Evolutionary conservation across 2,329 filamentous ascomycete genomes (phyloP), one percentile per base, ranked within the genome.

Genomic region (Bisporella sp.): DNA sequence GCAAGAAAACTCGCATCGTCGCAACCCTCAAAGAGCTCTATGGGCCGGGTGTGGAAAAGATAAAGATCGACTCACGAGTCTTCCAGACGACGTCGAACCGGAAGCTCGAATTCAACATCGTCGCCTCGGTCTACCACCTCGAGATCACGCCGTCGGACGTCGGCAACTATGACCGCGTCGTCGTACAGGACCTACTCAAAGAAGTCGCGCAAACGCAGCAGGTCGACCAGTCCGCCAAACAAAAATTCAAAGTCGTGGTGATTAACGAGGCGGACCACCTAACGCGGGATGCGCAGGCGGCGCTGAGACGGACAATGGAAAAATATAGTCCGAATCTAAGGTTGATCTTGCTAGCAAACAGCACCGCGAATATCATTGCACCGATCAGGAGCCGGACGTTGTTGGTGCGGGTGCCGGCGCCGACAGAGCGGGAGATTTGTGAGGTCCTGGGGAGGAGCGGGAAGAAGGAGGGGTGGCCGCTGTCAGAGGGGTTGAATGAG

Each of bases 61-160:
- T 99, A 77, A 97, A 97, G 74, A 97, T 99, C 71, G 93, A 99
- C 66, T 89, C 90, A 9, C 87, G 93, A 57, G 87, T 96, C 52
- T 99, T 99, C 73, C 91, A 96, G 70, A 97, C 93, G 1, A 91
- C 83, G 28, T 87, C 85, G 65, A 97, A 96, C 69, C 89, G 93
- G 66, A 99, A 99, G 71, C 85, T 99, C 62, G 93, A 99, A 71
- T 99, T 99, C 79, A 99, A 96, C 73, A 95, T 99, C 57, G 93
- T 99, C 49, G 84, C 91, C 42, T 97, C 92, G 0, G 84, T 96
- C 57, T 99, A 99, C 72, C 93, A 99, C 69, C 84, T 99, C 61
- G 93, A 99, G 69, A 99, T 99, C 65, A 99, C 93, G 6, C 93
- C 93, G 0, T 95, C 89, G 1, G 93, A 99, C 61, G 93, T 99